Conservation (phyloP, 2,329 filamentous ascomycete genomes). For the Colletotrichum musicola region DNA sequence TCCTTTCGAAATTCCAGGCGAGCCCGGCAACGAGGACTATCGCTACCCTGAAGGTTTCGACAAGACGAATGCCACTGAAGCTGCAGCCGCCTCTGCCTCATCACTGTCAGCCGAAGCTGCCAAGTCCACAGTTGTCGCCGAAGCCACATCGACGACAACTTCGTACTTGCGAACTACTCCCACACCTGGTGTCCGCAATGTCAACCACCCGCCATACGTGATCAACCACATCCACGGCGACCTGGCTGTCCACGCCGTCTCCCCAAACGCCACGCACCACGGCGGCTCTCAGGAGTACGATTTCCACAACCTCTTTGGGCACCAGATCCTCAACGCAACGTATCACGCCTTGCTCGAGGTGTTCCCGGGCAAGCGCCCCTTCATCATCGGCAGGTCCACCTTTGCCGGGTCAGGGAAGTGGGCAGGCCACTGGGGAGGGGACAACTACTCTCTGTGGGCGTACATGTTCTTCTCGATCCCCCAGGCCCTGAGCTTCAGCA, state of each 20-base stretch:
- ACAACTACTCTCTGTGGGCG: conserved; percentile 78
- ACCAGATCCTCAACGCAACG: conserved; percentile 82
- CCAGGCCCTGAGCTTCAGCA: conserved; percentile 78
- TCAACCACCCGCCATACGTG: conserved; percentile 81
- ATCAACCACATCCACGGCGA: conserved; percentile 82
- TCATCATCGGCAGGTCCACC: conserved; percentile 86
- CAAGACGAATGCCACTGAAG: conserved; percentile 65
- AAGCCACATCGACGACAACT: conserved; percentile 50
- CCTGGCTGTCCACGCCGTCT: conserved; percentile 78
- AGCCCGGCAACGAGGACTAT: conserved; percentile 54
- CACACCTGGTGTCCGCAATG: conserved; percentile 72
- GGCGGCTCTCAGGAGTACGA: conserved; percentile 84
- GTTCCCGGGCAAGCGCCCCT: conserved; percentile 78
- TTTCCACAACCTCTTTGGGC: conserved; percentile 83
- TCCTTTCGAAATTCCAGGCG: conserved; percentile 67
- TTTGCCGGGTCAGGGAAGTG: conserved; percentile 82
- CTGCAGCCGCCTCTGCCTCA: conserved; percentile 68
- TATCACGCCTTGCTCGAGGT: conserved; percentile 76
- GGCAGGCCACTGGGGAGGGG: conserved; percentile 86
- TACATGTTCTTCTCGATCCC: conserved; percentile 84
- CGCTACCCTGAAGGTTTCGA: conserved; percentile 76
- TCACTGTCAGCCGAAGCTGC: conserved; percentile 52
- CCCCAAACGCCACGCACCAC: conserved; percentile 81
- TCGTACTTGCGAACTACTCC: conserved; percentile 61
- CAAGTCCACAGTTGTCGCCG: conserved; percentile 41